Evolutionary conservation across 2,329 filamentous ascomycete species (phyloP).

Genomic region (Leptographium flavum): DNA sequence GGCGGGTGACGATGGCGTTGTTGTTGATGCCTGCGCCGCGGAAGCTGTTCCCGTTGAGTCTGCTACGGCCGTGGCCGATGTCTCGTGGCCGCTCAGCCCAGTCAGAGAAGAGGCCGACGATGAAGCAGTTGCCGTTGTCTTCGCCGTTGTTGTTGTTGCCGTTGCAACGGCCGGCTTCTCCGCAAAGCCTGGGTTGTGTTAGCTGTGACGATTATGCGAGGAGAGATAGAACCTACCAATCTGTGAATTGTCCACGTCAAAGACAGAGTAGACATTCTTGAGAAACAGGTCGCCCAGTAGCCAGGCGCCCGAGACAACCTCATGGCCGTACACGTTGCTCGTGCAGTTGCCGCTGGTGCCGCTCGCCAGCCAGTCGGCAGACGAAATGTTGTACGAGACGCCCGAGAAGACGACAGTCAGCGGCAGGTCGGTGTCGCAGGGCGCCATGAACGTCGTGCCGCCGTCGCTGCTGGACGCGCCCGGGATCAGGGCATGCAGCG

Average conservation of each 20-base stretch:
- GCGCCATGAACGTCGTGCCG: slow-evolving; percentile 49
- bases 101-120: too few species aligned
- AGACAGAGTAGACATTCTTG: slow-evolving; percentile 80
- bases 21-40: slow-evolving; percentile 12
- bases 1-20: slow-evolving; percentile 12
- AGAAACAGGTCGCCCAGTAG: slow-evolving; percentile 75
- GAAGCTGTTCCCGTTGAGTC: slow-evolving; percentile 10
- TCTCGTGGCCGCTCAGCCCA: slow-evolving; percentile 24
- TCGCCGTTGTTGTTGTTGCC: slow-evolving; percentile 4
- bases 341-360: slow-evolving; percentile 30
- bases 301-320: slow-evolving; percentile 55
- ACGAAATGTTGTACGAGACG: slow-evolving; percentile 48
- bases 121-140: slow-evolving; percentile 12
- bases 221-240: slow-evolving; percentile 36
- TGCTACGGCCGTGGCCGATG: slow-evolving; percentile 15
- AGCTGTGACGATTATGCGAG: neutral
- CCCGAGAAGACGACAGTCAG: slow-evolving; percentile 57
- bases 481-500: slow-evolving; percentile 54
- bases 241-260: slow-evolving; percentile 55
- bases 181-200: slow-evolving; percentile 7
- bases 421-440: slow-evolving; percentile 50
- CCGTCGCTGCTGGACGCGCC: slow-evolving; percentile 42
- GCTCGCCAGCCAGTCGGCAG: slow-evolving; percentile 55
- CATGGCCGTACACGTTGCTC: slow-evolving; percentile 62
- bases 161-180: neutral